phyloP scores from a whole-genome alignment of 2,329 filamentous ascomycete species.

The Diaporthe aspalathi region DNA sequence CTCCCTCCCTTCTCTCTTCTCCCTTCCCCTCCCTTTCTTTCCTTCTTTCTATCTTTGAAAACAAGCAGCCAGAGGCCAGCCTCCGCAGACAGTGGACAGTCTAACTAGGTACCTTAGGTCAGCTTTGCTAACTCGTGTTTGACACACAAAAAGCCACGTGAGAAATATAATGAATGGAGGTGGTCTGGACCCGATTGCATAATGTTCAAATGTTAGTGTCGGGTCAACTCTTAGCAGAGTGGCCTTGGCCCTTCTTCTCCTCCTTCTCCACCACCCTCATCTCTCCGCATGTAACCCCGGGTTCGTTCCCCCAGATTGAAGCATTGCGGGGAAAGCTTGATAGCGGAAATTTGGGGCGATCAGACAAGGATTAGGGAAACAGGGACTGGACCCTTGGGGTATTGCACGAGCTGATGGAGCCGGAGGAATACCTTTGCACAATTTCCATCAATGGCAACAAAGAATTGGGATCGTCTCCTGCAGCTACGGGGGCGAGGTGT shows the following conservation, averaged over 20 bases:
- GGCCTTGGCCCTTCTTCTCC: neutral
- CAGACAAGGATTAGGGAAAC: neutral
- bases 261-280: conserved; percentile 8
- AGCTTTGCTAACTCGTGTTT: neutral
- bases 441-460: conserved; percentile 36
- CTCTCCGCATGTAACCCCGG: conserved; percentile 10
- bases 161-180: neutral
- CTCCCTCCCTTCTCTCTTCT: no score
- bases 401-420: neutral
- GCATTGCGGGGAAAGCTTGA: conserved; percentile 23
- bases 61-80: neutral
- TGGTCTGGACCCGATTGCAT: neutral
- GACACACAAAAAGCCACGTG: no score
- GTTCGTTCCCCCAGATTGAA: neutral
- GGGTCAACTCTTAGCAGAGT: neutral
- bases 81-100: neutral
- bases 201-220: neutral
- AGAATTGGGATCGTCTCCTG: neutral
- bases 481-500: neutral
- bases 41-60: neutral
- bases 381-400: neutral
- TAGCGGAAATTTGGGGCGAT: conserved; percentile 6
- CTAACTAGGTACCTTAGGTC: no score
- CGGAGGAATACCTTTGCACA: conserved; percentile 7
- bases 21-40: no score